phyloP scores from a whole-genome alignment of 257 asterid genomes.

The Rehmannia glutinosa region DNA sequence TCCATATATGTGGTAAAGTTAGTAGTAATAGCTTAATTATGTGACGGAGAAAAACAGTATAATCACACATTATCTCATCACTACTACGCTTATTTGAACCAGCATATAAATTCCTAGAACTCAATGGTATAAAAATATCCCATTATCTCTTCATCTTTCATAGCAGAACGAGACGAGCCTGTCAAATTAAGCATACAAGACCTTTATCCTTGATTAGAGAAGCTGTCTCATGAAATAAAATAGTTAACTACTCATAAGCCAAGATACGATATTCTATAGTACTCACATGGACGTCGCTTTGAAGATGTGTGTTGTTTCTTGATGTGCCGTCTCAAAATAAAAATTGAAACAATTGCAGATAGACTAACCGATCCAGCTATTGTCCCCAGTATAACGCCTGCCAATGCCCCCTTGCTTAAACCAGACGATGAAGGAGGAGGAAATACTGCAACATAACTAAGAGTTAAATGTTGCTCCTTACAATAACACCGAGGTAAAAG shows the following conservation, averaged over 20 bases:
- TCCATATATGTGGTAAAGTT: background rate
- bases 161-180: no score
- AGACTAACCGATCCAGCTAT: conserved; percentile 69
- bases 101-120: no score
- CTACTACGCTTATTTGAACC: background rate
- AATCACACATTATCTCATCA: background rate
- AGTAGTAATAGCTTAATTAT: background rate
- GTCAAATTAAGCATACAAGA: no score
- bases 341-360: conserved; percentile 56
- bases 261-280: conserved; percentile 12
- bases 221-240: background rate
- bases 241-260: background rate
- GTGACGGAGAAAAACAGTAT: background rate
- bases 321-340: conserved; percentile 51
- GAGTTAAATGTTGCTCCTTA: conserved; percentile 4
- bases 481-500: background rate
- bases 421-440: conserved; percentile 37
- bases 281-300: conserved; percentile 67
- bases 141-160: no score
- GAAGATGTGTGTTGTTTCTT: conserved; percentile 42
- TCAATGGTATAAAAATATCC: no score
- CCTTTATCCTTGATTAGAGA: no score
- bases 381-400: conserved; percentile 72
- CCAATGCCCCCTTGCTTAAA: conserved; percentile 78
- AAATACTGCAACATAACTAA: conserved; percentile 45